Conservation (phyloP, 2,329 filamentous ascomycete genomes). For the Exophiala sp. region DNA sequence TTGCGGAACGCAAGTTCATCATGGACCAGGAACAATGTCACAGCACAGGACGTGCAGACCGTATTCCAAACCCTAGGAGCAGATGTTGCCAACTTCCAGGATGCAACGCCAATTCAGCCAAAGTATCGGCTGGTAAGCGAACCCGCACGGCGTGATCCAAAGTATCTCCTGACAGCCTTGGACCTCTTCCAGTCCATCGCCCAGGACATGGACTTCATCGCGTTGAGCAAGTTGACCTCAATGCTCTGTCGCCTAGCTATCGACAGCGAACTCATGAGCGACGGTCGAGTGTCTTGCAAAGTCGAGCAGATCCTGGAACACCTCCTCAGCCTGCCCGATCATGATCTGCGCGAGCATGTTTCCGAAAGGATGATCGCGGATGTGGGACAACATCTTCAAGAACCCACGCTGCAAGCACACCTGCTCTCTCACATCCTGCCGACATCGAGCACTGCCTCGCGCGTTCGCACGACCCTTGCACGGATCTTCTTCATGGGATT, state of each 20-base stretch:
- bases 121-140: conserved; percentile 11
- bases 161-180: conserved; percentile 20
- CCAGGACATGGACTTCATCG: conserved; percentile 25
- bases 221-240: conserved; percentile 24
- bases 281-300: conserved; percentile 11
- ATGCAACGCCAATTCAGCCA: conserved; percentile 14
- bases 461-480: conserved; percentile 41
- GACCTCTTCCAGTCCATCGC: conserved; percentile 20
- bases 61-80: conserved; percentile 24
- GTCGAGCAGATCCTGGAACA: conserved; percentile 21
- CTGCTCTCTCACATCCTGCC: conserved; percentile 41
- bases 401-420: conserved; percentile 38
- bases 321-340: conserved; percentile 19
- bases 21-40: conserved; percentile 25
- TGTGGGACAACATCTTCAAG: conserved; percentile 31
- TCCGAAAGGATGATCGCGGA: conserved; percentile 23
- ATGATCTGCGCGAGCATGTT: conserved; percentile 14
- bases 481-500: conserved; percentile 25
- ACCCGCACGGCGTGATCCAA: conserved; percentile 10
- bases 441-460: conserved; percentile 35
- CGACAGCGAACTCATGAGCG: conserved; percentile 23
- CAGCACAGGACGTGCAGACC: conserved; percentile 17
- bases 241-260: conserved; percentile 23
- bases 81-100: conserved; percentile 16
- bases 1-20: conserved; percentile 46